Conservation (phyloP, 306 rosid genomes). For the Rosa lucieae region DNA sequence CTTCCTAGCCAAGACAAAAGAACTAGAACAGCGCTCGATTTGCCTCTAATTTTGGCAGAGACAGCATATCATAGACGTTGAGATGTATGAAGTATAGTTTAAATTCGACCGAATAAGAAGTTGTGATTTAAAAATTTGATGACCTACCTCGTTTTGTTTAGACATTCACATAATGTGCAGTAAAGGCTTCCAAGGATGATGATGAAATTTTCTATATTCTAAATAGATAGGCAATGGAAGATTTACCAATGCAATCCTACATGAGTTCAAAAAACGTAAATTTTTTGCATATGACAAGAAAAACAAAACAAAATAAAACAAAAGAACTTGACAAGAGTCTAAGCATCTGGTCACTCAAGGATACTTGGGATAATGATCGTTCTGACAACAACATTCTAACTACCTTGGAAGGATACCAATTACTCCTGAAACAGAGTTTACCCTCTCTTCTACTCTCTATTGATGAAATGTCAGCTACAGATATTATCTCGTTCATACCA, state of each 20-base stretch:
- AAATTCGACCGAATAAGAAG: too few species aligned
- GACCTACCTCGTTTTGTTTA: neutral
- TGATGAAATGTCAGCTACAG: neutral
- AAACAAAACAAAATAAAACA: neutral
- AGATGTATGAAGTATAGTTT: too few species aligned
- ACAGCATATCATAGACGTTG: too few species aligned
- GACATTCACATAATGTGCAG: neutral
- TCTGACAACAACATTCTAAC: neutral
- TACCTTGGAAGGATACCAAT: neutral
- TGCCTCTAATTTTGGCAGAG: too few species aligned
- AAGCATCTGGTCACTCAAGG: neutral
- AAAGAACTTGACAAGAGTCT: neutral
- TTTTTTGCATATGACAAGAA: neutral
- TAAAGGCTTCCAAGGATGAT: neutral
- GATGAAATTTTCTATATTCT: neutral
- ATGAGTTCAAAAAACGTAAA: neutral
- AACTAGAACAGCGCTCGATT: too few species aligned
- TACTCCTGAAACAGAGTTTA: neutral
- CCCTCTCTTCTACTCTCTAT: neutral
- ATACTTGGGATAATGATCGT: neutral
- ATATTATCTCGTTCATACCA: neutral
- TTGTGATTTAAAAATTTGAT: neutral
- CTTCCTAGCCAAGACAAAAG: too few species aligned
- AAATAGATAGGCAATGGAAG: neutral
- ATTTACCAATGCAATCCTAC: constrained; percentile 4